Conservation (phyloP, 768 basidiomycete genomes). For the Auricularia sp. region DNA sequence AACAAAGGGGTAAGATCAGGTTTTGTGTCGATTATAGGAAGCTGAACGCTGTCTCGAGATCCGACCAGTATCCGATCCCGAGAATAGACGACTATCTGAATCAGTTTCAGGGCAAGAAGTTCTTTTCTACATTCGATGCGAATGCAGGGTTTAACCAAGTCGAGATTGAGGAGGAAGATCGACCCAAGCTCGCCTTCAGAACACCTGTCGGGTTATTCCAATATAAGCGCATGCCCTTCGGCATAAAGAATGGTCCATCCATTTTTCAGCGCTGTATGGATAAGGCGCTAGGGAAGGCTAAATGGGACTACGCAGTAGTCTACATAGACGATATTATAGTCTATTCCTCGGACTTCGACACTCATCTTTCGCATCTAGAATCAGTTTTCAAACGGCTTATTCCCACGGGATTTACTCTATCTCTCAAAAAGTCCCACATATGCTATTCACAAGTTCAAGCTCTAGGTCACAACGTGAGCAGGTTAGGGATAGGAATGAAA, state of each 20-base stretch:
- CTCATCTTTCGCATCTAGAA: too few species aligned
- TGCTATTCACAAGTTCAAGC: too few species aligned
- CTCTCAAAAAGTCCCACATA: too few species aligned
- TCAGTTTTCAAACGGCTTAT: too few species aligned
- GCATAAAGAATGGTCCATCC: conserved; percentile 15
- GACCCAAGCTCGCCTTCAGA: conserved; percentile 27
- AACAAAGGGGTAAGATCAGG: conserved; percentile 26
- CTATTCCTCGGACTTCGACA: too few species aligned
- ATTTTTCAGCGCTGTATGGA: too few species aligned
- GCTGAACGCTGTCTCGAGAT: conserved; percentile 16
- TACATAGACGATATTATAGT: too few species aligned
- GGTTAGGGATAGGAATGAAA: too few species aligned
- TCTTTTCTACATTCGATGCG: conserved; percentile 26
- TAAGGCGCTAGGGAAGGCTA: too few species aligned
- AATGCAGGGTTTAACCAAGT: conserved; percentile 24
- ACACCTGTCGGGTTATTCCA: conserved; percentile 31
- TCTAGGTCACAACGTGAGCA: too few species aligned
- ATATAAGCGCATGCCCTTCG: conserved; percentile 33
- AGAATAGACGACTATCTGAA: conserved; percentile 19
- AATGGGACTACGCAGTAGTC: too few species aligned
- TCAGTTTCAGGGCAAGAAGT: conserved; percentile 20
- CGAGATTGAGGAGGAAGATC: conserved; percentile 11
- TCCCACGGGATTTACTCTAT: too few species aligned
- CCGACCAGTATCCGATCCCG: conserved; percentile 22
- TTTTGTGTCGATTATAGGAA: conserved; percentile 26